Base-by-base conservation (phyloP, 2,329 filamentous ascomycete species). In the Aspergillus alliaceus region DNA sequence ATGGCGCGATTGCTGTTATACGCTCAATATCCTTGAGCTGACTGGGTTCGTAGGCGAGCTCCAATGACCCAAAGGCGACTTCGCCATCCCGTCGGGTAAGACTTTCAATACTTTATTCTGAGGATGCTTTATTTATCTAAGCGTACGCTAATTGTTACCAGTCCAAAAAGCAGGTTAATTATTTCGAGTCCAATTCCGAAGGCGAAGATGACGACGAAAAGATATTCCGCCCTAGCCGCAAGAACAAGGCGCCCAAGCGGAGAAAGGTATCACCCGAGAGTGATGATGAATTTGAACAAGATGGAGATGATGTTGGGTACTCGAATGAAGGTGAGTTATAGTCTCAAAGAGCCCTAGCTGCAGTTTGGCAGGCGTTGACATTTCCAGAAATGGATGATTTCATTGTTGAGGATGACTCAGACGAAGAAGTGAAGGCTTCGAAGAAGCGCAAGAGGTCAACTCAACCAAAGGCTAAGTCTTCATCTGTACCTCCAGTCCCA, bases 131-230 rank as follows among this genome's bases (percentile, higher is more conserved):
- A 32, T 34, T 12, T 9, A 12, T 20, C 15, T 20, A 15, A 12
- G 24, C 29, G 31, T 9, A 34, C 20, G 37, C 50, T 59, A 18
- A 59, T 40, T 14, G 1, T 8, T 12, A 44, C 2, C 47, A 86
- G 82, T 81, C 79, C 12, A 87, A 85, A 72, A 88, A 86, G 66
- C 73, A 80, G 46, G 83, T 75, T 22, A 76, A 95, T 71, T 98
- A 98, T 72, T 88, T 89, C 62, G 93, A 97, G 68, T 92, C 90
- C 1, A 91, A 90, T 44, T 89, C 90, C 46, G 89, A 91, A 56
- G 82, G 84, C 18, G 80, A 82, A 46, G 78, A 80, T 52, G 89
- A 91, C 12, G 89, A 91, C 50, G 88, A 93, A 22, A 86, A 87
- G 44, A 85, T 90, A 0, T 89, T 93, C 69, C 77, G 78, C 51